Evolutionary conservation across 2,329 filamentous ascomycete species (phyloP).

Genomic region (Lecanoromycetidae sp.): DNA sequence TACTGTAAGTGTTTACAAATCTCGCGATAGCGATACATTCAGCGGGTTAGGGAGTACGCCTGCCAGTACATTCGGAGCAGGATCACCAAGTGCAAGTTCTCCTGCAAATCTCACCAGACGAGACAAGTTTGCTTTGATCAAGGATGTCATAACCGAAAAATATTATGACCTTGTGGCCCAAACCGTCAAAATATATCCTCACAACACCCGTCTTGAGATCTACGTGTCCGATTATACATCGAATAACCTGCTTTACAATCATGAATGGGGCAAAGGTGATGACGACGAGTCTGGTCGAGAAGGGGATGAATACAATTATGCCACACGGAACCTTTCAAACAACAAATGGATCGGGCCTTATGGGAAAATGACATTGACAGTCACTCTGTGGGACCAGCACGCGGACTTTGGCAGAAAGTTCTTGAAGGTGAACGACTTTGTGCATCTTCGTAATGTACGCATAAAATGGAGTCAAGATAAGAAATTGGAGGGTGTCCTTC

Average conservation of each 20-base stretch:
- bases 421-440: slow-evolving; percentile 48
- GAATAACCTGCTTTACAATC: slow-evolving; percentile 52
- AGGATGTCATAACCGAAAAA: slow-evolving; percentile 43
- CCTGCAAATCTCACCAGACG: background rate
- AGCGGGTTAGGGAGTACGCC: background rate
- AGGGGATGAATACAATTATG: slow-evolving; percentile 48
- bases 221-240: slow-evolving; percentile 77
- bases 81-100: background rate
- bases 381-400: slow-evolving; percentile 62
- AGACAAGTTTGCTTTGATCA: slow-evolving; percentile 51
- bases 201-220: slow-evolving; percentile 43
- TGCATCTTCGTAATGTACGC: slow-evolving; percentile 60
- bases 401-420: slow-evolving; percentile 43
- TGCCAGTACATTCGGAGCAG: background rate
- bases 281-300: slow-evolving; percentile 29
- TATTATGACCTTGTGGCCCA: slow-evolving; percentile 63
- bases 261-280: slow-evolving; percentile 30
- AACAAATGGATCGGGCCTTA: slow-evolving; percentile 58
- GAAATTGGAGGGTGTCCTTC: slow-evolving; percentile 60
- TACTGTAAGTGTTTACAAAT: slow-evolving; percentile 21
- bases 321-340: slow-evolving; percentile 23
- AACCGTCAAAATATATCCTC: slow-evolving; percentile 48
- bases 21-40: slow-evolving; percentile 21
- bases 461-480: slow-evolving; percentile 45
- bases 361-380: slow-evolving; percentile 57